Percentiles rank a stretch among this genome's conserved stretches.
These are phyloP conservation scores for Synchytrium microbalum DNA, from an alignment of 371 early-diverging fungal species.

Conservation along the genomic window DNA sequence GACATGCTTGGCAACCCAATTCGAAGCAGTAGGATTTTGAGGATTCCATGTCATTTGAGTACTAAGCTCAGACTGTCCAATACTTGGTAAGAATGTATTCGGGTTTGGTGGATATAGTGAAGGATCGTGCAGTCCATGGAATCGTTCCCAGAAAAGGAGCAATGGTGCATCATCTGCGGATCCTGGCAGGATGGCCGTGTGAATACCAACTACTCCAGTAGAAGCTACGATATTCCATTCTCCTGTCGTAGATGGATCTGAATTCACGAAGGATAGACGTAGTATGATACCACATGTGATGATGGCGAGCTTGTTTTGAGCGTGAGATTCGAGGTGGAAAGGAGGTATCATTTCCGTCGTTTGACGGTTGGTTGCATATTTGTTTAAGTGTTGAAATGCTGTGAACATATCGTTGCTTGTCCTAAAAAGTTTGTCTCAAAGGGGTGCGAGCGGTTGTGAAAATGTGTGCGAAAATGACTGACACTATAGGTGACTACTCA, in stretches of 20 bases:
- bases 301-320: no score
- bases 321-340: no score
- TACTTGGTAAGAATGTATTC: slow-evolving; percentile 7
- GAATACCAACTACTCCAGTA: background rate
- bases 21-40: background rate
- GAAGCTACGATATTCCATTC: background rate
- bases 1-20: background rate
- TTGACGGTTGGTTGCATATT: no score
- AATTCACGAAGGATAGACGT: background rate
- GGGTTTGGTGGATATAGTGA: slow-evolving; percentile 15
- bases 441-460: no score
- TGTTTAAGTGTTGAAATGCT: no score
- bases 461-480: no score
- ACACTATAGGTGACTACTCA: no score
- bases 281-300: no score
- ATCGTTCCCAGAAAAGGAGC: slow-evolving; percentile 14
- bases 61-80: slow-evolving; percentile 13
- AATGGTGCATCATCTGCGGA: no score
- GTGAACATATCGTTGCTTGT: no score
- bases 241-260: background rate
- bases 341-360: no score
- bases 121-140: slow-evolving; percentile 17
- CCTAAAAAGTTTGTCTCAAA: no score
- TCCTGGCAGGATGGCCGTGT: slow-evolving; percentile 1
- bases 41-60: slow-evolving; percentile 3